A percentile compares a stretch with the other conserved stretches of the same genome.
Evolutionary conservation across 495 filamentous ascomycete species (phyloP).

Genomic region (Penicillium chermesinum): DNA sequence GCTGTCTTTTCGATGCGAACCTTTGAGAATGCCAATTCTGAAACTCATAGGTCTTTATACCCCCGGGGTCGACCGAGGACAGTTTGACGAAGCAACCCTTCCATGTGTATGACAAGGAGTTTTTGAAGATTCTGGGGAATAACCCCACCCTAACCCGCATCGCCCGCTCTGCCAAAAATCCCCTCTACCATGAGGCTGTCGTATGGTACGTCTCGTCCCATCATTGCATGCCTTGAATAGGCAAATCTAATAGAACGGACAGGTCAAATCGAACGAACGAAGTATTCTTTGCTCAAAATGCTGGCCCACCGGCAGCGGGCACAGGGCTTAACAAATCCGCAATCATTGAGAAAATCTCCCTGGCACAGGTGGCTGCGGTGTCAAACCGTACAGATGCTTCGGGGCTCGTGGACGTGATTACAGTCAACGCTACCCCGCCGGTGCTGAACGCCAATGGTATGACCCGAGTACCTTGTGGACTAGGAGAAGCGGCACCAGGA

Average conservation of each 20-base stretch:
- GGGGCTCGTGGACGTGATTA: slow-evolving; percentile 35
- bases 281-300: slow-evolving; percentile 50
- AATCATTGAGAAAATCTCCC: slow-evolving; percentile 45
- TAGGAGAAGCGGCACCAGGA: no score
- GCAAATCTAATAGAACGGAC: neutral
- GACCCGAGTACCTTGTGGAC: slow-evolving; percentile 2
- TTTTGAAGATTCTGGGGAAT: slow-evolving; percentile 15
- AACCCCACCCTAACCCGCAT: slow-evolving; percentile 17
- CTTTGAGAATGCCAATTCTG: neutral
- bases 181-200: slow-evolving; percentile 47
- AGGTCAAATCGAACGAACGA: slow-evolving; percentile 43
- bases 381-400: slow-evolving; percentile 34
- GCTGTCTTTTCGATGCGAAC: neutral
- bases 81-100: slow-evolving; percentile 26
- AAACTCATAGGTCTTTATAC: slow-evolving; percentile 11
- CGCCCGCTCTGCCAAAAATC: slow-evolving; percentile 25
- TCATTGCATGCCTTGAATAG: no score
- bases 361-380: slow-evolving; percentile 35
- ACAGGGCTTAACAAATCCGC: slow-evolving; percentile 49
- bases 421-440: slow-evolving; percentile 28
- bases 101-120: slow-evolving; percentile 20
- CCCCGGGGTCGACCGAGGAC: slow-evolving; percentile 15
- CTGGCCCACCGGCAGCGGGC: slow-evolving; percentile 38
- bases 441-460: slow-evolving; percentile 49
- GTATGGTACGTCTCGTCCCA: slow-evolving; percentile 37